Evolutionary conservation across 805 yeast species (phyloP), one percentile per base, ranked within the genome.

Genomic region (Debaryomyces tyrocola): DNA sequence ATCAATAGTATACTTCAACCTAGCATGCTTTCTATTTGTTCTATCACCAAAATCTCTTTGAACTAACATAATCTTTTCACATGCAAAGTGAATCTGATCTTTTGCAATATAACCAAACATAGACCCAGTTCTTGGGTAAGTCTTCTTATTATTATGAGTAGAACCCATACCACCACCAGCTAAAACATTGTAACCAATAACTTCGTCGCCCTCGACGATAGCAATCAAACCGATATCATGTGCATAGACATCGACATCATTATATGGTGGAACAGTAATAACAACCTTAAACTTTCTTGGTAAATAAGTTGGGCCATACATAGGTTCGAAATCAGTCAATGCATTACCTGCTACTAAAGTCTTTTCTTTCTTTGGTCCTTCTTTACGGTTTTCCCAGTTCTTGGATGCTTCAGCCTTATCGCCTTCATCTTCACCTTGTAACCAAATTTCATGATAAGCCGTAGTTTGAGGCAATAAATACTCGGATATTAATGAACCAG

Each of bases 151-250:
- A 78, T 91, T 92, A 67, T 92, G 98, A 11, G 98, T 92, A 36
- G 96, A 82, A 59, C 98, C 98, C 98, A 92, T 92, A 78, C 98
- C 98, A 74, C 98, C 98, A 68, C 98, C 98, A 53, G 85, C 96
- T 50, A 87, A 79, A 44, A 92, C 82, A 60, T 92, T 92, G 77
- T 82, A 92, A 47, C 98, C 98, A 49, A 77, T 63, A 38, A 86
- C 80, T 15, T 80, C 76, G 59, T 83, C 78, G 56, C 80, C 81
- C 53, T 81, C 82, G 39, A 90, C 83, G 60, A 92, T 90, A 28
- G 97, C 90, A 64, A 92, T 81, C 55, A 92, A 77, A 55, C 98
- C 98, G 56, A 92, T 83, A 70, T 92, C 98, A 65, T 90, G 94
- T 8, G 96, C 96, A 74, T 88, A 92, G 7, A 90, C 97, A 71